Conservation (phyloP, 129 eudicot species). For the Escallonia rubra region DNA sequence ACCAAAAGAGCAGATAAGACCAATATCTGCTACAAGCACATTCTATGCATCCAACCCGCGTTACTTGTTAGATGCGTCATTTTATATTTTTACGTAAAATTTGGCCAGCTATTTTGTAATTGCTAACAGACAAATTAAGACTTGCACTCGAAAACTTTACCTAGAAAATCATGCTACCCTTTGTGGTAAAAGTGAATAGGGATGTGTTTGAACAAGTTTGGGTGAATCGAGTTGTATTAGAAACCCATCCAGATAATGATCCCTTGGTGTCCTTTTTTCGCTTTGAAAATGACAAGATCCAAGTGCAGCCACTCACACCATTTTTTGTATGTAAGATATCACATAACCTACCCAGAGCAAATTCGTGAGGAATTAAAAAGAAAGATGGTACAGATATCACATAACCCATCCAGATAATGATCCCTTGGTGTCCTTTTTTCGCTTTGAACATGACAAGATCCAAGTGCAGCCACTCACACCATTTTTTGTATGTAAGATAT, state of each 20-base stretch:
- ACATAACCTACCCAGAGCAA: not conserved
- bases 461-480: not conserved
- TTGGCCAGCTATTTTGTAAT: not conserved
- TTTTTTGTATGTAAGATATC: not conserved
- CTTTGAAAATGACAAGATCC: not conserved
- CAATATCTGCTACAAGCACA: not conserved
- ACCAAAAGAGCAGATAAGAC: not conserved
- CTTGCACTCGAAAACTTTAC: not conserved
- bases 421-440: not conserved
- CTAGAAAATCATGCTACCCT: not conserved
- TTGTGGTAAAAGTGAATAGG: no score
- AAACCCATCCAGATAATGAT: not conserved
- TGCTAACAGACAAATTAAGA: not conserved
- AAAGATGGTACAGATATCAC: no score
- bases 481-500: not conserved
- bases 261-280: not conserved
- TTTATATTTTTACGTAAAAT: not conserved
- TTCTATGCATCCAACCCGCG: not conserved
- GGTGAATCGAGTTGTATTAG: not conserved
- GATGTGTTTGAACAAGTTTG: no score
- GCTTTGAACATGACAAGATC: not conserved
- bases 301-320: not conserved
- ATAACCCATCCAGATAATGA: not conserved
- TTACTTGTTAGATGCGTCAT: not conserved
- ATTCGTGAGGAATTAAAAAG: not conserved